Evolutionary conservation across 176 grass and related monocot genomes (phyloP).

Genomic region (Avena atlantica): DNA sequence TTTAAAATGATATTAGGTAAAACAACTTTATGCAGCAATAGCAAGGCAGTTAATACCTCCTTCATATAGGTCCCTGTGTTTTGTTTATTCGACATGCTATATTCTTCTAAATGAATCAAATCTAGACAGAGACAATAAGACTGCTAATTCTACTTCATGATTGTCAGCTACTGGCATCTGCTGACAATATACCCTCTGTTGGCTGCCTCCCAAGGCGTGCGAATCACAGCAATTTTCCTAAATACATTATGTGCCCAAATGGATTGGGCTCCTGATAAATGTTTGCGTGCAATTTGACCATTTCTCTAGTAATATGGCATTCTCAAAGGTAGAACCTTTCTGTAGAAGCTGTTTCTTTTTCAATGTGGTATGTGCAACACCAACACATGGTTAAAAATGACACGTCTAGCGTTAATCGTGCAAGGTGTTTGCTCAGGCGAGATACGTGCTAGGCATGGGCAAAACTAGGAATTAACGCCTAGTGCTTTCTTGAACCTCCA

Average conservation of each 20-base stretch:
- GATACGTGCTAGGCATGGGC: no score
- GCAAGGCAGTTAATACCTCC: background rate
- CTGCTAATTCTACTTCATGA: constrained; percentile 4
- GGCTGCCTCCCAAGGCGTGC: background rate
- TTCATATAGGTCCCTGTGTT: background rate
- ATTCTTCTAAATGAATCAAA: background rate
- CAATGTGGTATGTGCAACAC: background rate
- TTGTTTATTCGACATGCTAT: background rate
- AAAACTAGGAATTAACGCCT: no score
- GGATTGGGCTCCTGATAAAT: background rate
- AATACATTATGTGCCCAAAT: background rate
- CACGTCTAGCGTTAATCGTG: no score
- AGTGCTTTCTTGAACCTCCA: no score
- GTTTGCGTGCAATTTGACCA: background rate
- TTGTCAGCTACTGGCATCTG: constrained; percentile 12
- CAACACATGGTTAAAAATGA: no score
- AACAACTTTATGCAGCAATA: background rate
- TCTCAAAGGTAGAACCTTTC: constrained; percentile 14
- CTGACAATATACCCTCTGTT: constrained; percentile 6
- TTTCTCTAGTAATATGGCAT: constrained; percentile 25
- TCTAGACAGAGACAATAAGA: constrained; percentile 9
- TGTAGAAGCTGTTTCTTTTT: background rate
- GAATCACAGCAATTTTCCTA: background rate
- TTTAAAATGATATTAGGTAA: background rate
- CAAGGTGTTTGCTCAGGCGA: no score